A percentile compares a stretch with the other conserved stretches of the same genome.
phyloP scores from a whole-genome alignment of 2,329 filamentous ascomycete genomes.

The Colletotrichum orchidophilum region DNA sequence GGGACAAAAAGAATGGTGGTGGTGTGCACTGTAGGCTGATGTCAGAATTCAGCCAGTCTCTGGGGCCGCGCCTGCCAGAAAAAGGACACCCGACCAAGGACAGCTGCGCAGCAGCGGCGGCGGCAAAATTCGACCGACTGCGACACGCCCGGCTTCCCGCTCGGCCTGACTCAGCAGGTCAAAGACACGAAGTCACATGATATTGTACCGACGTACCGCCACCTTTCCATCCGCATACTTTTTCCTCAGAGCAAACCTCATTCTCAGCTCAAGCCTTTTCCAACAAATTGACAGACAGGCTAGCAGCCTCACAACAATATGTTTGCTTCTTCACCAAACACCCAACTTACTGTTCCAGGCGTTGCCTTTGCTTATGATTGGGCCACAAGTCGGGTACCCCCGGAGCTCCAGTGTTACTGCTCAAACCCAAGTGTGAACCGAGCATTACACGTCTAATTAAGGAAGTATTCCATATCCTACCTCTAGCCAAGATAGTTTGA shows the following conservation, averaged over 20 bases:
- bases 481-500: neutral
- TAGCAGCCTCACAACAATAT: neutral
- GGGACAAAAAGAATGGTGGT: neutral
- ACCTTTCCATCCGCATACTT: neutral
- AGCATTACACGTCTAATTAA: neutral
- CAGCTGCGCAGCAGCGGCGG: neutral
- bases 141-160: conserved; percentile 24
- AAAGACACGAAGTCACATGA: conserved; percentile 33
- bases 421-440: neutral
- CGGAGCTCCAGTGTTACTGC: neutral
- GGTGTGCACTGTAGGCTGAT: neutral
- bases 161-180: conserved; percentile 33
- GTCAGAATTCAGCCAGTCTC: neutral
- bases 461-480: conserved; percentile 5
- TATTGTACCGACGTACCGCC: neutral
- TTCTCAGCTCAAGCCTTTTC: neutral
- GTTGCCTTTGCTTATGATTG: conserved; percentile 1
- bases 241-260: neutral
- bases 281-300: neutral
- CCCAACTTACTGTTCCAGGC: conserved; percentile 19
- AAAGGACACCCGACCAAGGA: neutral
- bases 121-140: neutral
- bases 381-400: neutral
- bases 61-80: neutral
- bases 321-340: conserved; percentile 22